A percentile compares a stretch with the other conserved stretches of the same genome.
Conservation (phyloP, 1,284 basidiomycete genomes). For the Cutaneotrichosporon cyanovorans region DNA sequence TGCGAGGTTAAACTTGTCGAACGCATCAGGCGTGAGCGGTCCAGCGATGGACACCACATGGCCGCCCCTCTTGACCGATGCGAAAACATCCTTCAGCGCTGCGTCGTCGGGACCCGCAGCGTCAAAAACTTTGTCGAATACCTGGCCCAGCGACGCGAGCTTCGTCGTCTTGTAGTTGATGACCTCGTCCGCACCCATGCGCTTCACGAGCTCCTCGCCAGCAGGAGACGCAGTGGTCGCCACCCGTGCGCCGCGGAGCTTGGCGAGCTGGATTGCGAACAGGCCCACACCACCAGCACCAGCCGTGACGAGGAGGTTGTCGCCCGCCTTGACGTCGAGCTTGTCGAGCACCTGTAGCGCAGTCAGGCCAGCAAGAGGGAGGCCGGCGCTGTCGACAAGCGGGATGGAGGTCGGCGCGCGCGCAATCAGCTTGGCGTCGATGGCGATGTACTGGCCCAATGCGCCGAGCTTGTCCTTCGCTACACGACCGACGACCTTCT, state of each 20-base stretch:
- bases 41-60: conserved; percentile 11
- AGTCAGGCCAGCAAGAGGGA: conserved; percentile 20
- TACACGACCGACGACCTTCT: conserved; percentile 48
- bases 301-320: conserved; percentile 45
- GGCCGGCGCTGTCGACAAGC: conserved; percentile 14
- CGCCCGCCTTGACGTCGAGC: conserved; percentile 15
- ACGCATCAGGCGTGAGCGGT: conserved; percentile 3
- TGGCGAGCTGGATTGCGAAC: conserved; percentile 49
- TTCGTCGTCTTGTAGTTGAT: conserved; percentile 35
- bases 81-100: conserved; percentile 4
- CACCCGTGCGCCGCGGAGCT: conserved; percentile 46
- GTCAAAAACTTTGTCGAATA: conserved; percentile 20
- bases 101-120: conserved; percentile 8
- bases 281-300: conserved; percentile 48
- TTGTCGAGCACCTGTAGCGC: conserved; percentile 15
- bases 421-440: conserved; percentile 6
- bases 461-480: conserved; percentile 40
- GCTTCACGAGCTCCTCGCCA: conserved; percentile 45
- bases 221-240: conserved; percentile 46
- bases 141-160: conserved; percentile 1
- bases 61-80: conserved; percentile 8
- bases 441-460: conserved; percentile 45
- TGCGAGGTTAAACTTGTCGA: conserved; percentile 6
- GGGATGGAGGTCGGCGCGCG: conserved; percentile 11
- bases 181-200: conserved; percentile 47